Evolutionary conservation across 192 early-diverging fungal genomes (phyloP).

Genomic region (Coemansia sp.): DNA sequence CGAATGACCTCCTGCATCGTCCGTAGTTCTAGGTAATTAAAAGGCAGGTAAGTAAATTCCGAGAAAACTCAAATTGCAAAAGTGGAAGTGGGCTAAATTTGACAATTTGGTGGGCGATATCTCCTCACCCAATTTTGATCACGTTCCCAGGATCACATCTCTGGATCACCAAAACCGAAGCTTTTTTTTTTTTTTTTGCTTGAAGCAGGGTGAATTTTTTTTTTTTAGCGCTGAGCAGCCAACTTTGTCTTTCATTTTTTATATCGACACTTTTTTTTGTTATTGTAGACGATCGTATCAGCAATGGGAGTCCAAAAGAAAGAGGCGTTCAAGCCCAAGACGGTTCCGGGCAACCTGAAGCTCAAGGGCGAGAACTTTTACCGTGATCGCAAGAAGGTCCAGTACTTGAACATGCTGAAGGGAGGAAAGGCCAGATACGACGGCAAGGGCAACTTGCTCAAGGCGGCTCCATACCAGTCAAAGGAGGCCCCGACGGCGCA

Average conservation of each 20-base stretch:
- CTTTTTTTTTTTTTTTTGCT: constrained; percentile 3
- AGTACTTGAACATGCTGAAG: constrained; percentile 91
- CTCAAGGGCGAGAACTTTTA: constrained; percentile 99
- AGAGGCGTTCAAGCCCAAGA: constrained; percentile 49
- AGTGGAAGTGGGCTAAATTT: background rate
- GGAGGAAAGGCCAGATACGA: constrained; percentile 83
- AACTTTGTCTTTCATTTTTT: constrained; percentile 1
- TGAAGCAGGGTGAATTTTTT: background rate
- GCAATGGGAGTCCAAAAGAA: constrained; percentile 56
- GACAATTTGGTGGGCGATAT: background rate
- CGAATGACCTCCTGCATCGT: constrained; percentile 56
- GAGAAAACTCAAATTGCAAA: background rate
- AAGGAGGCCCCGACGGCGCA: constrained; percentile 73
- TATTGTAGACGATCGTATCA: background rate
- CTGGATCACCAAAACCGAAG: background rate
- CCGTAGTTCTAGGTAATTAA: background rate
- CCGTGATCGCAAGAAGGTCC: constrained; percentile 92
- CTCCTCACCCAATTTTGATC: background rate
- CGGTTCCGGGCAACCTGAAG: constrained; percentile 65
- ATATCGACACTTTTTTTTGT: background rate
- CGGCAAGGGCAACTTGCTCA: constrained; percentile 85
- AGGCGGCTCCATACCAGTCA: constrained; percentile 88
- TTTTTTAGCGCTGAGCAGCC: background rate
- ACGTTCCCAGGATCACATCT: background rate
- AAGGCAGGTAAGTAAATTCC: background rate